A percentile compares a stretch with the other conserved stretches of the same genome.
Evolutionary conservation across 2,329 filamentous ascomycete genomes (phyloP).

Genomic region (Hypoxylon sp.): DNA sequence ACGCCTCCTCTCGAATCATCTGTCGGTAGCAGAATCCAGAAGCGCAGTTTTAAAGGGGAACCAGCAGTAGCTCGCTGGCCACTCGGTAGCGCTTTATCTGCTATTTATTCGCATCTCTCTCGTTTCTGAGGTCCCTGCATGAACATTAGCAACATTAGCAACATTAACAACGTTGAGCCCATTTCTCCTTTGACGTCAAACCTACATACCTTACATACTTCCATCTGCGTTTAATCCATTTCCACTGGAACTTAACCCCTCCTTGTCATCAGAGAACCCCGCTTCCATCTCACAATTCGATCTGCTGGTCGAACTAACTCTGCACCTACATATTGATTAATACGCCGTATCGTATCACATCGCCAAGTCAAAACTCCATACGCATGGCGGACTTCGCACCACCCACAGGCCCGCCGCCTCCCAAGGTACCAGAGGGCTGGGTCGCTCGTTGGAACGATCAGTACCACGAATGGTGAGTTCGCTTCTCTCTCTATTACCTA

Average conservation of each 20-base stretch:
- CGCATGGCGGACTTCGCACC: slow-evolving; percentile 69
- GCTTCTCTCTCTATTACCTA: background rate
- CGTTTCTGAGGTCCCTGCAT: slow-evolving; percentile 11
- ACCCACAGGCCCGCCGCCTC: slow-evolving; percentile 69
- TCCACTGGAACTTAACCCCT: slow-evolving; percentile 10
- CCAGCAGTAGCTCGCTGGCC: no score
- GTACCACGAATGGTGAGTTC: slow-evolving; percentile 80
- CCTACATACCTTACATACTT: background rate
- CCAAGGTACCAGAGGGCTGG: slow-evolving; percentile 82
- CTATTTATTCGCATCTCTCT: slow-evolving; percentile 1
- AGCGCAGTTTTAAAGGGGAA: background rate
- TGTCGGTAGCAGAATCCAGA: slow-evolving; percentile 13
- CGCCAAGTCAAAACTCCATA: slow-evolving; percentile 23
- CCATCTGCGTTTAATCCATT: slow-evolving; percentile 6
- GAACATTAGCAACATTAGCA: background rate
- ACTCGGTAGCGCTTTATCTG: slow-evolving; percentile 5
- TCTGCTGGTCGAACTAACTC: slow-evolving; percentile 19
- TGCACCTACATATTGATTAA: slow-evolving; percentile 15
- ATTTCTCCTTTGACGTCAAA: background rate
- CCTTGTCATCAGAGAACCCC: slow-evolving; percentile 12
- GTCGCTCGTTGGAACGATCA: slow-evolving; percentile 87
- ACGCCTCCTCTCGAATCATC: slow-evolving; percentile 17
- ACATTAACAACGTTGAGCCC: background rate
- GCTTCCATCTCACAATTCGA: slow-evolving; percentile 13
- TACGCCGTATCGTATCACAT: slow-evolving; percentile 22